Conservation (phyloP, 1,284 basidiomycete genomes). For the Waitea zeae region DNA sequence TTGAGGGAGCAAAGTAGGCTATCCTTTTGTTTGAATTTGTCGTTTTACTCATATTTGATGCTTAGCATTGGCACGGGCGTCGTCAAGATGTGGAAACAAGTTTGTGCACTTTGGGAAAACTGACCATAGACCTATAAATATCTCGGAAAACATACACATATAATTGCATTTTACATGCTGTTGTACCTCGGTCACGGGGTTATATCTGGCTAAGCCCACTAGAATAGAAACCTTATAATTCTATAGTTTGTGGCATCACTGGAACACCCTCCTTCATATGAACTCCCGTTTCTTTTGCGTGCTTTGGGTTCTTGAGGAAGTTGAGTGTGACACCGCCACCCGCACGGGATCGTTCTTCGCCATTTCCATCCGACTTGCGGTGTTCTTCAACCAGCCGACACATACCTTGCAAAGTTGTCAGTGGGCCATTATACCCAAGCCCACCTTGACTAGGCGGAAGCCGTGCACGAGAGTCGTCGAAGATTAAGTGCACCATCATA, state of each 20-base stretch:
- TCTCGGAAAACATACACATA: no score
- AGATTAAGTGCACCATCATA: constrained; percentile 44
- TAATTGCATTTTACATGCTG: no score
- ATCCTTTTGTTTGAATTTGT: not conserved
- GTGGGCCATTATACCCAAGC: constrained; percentile 42
- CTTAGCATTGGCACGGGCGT: constrained; percentile 19
- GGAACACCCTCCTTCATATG: no score
- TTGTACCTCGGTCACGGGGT: no score
- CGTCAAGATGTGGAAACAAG: constrained; percentile 19
- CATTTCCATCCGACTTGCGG: constrained; percentile 16
- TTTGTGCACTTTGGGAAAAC: constrained; percentile 13
- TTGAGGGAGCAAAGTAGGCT: constrained; percentile 47
- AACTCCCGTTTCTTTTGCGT: no score
- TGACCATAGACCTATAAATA: no score
- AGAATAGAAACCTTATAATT: no score
- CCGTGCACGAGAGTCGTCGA: constrained; percentile 53
- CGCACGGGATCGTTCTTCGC: constrained; percentile 18
- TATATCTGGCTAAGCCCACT: no score
- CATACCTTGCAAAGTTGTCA: constrained; percentile 29
- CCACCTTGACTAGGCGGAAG: constrained; percentile 39
- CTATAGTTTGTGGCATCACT: no score
- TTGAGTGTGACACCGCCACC: no score
- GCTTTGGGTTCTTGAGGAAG: no score
- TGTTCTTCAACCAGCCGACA: constrained; percentile 31
- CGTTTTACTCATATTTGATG: constrained; percentile 4